Evolutionary conservation across 2,329 filamentous ascomycete species (phyloP).

Genomic region (Aspergillus hortae): DNA sequence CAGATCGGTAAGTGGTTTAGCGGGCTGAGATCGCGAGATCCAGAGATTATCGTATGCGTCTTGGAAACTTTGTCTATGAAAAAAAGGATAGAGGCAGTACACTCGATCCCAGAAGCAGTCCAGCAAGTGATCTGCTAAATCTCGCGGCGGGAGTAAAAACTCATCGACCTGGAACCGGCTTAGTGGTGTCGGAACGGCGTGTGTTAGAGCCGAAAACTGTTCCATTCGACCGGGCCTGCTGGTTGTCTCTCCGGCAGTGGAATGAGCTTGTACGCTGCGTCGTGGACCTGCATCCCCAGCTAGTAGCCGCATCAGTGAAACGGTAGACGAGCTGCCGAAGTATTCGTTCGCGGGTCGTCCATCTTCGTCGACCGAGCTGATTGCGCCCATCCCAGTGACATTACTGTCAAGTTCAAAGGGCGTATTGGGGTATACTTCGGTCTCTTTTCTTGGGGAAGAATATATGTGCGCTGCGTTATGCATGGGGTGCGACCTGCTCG

Average conservation of each 20-base stretch:
- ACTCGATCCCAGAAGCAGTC: constrained; percentile 38
- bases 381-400: constrained; percentile 39
- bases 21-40: constrained; percentile 20
- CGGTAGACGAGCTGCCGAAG: constrained; percentile 40
- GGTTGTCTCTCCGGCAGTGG: constrained; percentile 3
- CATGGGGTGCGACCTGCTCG: neutral
- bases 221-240: neutral
- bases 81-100: constrained; percentile 44
- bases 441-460: neutral
- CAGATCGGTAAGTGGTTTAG: constrained; percentile 15
- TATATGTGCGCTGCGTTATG: neutral
- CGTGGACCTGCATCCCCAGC: neutral
- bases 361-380: constrained; percentile 28
- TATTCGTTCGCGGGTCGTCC: constrained; percentile 27
- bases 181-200: constrained; percentile 3
- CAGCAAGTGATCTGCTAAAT: constrained; percentile 41
- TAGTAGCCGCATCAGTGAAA: constrained; percentile 38
- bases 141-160: constrained; percentile 39
- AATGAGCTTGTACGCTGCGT: too few species aligned
- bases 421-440: neutral
- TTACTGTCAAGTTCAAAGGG: neutral
- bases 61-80: constrained; percentile 42
- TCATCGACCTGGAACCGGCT: constrained; percentile 24
- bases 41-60: constrained; percentile 40
- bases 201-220: neutral